Conservation (phyloP, 2,329 filamentous ascomycete genomes). For the Apiospora phragmitis region DNA sequence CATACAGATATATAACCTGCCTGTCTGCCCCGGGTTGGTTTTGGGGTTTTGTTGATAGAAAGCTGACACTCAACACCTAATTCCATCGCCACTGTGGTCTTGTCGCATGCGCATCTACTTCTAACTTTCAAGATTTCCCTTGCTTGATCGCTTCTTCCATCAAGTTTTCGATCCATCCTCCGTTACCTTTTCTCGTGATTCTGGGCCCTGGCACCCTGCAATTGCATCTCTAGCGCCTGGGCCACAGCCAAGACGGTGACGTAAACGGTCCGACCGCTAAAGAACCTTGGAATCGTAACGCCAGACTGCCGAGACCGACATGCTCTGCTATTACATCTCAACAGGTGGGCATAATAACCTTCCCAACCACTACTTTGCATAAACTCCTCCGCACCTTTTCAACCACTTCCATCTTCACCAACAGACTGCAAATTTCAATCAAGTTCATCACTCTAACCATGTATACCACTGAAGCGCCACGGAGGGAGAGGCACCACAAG, state of each 20-base stretch:
- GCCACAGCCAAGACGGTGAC: constrained; percentile 10
- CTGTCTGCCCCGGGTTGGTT: background rate
- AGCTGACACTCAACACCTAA: background rate
- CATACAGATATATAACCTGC: background rate
- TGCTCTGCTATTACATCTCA: constrained; percentile 6
- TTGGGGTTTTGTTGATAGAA: background rate
- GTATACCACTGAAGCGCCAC: constrained; percentile 30
- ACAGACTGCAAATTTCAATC: constrained; percentile 12
- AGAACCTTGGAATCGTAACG: background rate
- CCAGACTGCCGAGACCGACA: background rate
- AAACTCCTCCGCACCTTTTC: background rate
- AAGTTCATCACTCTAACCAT: constrained; percentile 21
- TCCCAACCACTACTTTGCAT: background rate
- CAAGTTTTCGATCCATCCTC: background rate
- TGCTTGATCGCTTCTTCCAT: background rate
- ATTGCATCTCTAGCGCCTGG: constrained; percentile 6
- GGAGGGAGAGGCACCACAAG: constrained; percentile 34
- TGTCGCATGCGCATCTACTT: background rate
- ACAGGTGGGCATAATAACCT: constrained; percentile 9
- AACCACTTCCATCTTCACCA: background rate
- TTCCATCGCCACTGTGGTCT: background rate
- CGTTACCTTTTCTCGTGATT: constrained; percentile 10
- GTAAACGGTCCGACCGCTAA: background rate
- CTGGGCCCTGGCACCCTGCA: constrained; percentile 13
- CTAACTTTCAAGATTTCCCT: background rate